These are phyloP conservation scores for Solanum hybrid DNA, from an alignment of 305 asterid species.

Conservation along the genomic window DNA sequence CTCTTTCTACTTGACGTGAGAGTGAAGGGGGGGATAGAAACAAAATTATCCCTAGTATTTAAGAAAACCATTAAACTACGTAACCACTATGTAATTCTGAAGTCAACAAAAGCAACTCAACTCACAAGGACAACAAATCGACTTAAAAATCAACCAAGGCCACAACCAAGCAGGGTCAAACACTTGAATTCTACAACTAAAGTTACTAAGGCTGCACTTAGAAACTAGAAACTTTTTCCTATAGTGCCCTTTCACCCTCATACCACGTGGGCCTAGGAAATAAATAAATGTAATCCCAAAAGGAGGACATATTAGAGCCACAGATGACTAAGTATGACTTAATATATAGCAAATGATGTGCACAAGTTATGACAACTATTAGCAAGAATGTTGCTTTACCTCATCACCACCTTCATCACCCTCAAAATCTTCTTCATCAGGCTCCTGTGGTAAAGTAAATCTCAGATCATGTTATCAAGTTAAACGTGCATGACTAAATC, in stretches of 20 bases:
- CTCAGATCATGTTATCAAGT: neutral
- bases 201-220: neutral
- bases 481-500: neutral
- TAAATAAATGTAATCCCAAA: neutral
- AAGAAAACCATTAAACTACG: neutral
- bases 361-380: neutral
- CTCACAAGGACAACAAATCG: neutral
- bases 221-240: neutral
- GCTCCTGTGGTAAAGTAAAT: slow-evolving; percentile 38
- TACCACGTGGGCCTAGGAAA: neutral
- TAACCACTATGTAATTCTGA: neutral
- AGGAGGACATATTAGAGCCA: neutral
- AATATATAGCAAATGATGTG: neutral
- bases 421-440: slow-evolving; percentile 71
- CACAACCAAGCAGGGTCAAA: neutral
- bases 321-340: neutral
- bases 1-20: neutral
- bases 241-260: neutral
- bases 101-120: neutral
- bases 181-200: neutral
- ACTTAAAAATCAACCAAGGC: neutral
- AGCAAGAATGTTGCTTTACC: slow-evolving; percentile 24
- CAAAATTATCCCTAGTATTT: neutral
- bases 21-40: neutral
- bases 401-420: slow-evolving; percentile 47